phyloP scores from a whole-genome alignment of 805 yeast genomes.

The Starmerella floricola region DNA sequence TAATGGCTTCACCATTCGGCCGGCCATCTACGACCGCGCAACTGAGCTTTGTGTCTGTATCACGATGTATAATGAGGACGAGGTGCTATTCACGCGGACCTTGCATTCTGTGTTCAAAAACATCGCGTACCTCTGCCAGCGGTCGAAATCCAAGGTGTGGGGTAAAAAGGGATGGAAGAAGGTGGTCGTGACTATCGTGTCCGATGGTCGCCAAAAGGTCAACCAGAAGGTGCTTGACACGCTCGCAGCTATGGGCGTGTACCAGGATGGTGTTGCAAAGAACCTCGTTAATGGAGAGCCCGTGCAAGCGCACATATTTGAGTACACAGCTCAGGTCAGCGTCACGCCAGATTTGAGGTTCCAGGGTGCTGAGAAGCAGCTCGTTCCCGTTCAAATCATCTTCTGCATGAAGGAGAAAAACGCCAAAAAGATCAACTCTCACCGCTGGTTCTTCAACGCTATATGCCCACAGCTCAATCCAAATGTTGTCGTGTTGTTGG shows the following conservation, averaged over 20 bases:
- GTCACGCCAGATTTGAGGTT: constrained; percentile 80
- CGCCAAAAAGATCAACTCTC: constrained; percentile 89
- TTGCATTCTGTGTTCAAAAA: constrained; percentile 90
- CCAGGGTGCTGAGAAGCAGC: constrained; percentile 70
- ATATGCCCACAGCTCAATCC: constrained; percentile 88
- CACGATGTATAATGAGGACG: constrained; percentile 97
- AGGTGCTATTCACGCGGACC: constrained; percentile 77
- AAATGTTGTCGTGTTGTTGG: constrained; percentile 74
- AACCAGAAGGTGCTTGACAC: constrained; percentile 74
- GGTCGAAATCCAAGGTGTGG: constrained; percentile 80
- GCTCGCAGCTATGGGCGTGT: constrained; percentile 88
- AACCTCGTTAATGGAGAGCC: constrained; percentile 83
- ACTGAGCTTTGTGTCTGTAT: constrained; percentile 85
- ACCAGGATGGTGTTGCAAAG: constrained; percentile 94
- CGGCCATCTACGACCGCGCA: constrained; percentile 64
- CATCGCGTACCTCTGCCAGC: constrained; percentile 71
- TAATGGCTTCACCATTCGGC: constrained; percentile 75
- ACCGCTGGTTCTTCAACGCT: constrained; percentile 94
- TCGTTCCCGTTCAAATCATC: constrained; percentile 84
- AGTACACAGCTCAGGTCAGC: constrained; percentile 90
- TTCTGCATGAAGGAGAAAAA: constrained; percentile 89
- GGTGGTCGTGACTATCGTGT: constrained; percentile 77
- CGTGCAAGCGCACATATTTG: constrained; percentile 89
- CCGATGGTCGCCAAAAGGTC: constrained; percentile 90
- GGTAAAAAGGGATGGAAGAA: constrained; percentile 96